Base-by-base conservation (phyloP, 2,329 filamentous ascomycete species). In the Xylariomycetidae sp. region DNA sequence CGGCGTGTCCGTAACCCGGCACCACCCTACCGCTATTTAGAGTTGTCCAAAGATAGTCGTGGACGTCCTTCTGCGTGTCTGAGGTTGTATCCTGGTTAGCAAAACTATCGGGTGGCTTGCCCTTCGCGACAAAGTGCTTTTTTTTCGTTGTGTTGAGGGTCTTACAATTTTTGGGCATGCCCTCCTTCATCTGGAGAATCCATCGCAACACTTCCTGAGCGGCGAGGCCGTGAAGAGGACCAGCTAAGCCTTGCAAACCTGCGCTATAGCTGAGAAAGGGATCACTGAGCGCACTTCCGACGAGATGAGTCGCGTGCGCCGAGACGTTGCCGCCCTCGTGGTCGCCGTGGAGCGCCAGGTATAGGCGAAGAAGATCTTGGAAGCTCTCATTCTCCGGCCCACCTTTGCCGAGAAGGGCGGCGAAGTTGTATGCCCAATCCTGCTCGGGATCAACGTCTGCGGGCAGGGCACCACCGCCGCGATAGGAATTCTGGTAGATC, bases 371-470 rank as follows among this genome's bases (percentile, higher is more conserved):
- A 14, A 98, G 74, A 55, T 98, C 92, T 60, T 97, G 90, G 75
- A 98, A 95, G 60, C 86, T 85, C 66, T 89, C 86, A 51, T 97
- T 83, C 64, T 94, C 73, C 62, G 83, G 79, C 48, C 88, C 88
- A 31, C 82, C 78, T 69, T 94, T 95, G 56, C 90, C 90, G 34
- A 97, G 77, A 80, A 97, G 88, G 46, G 88, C 86, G 28, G 92
- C 92, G 56, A 96, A 98, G 74, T 98, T 98, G 74, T 96, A 94
- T 1, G 89, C 84, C 92, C 92, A 98, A 65, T 98, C 92, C 66
- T 96, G 87, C 49, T 84, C 74, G 37, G 78, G 64, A 53, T 98
- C 89, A 31, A 94, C 70, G 60, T 85, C 69, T 50, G 82, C 77
- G 7, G 87, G 80, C 42, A 95, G 71, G 46, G 85, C 69, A 54